A percentile compares a stretch with the other conserved stretches of the same genome.
Evolutionary conservation across 1,139 yeast species (phyloP).

Genomic region (Arxiozyma slooffiae): DNA sequence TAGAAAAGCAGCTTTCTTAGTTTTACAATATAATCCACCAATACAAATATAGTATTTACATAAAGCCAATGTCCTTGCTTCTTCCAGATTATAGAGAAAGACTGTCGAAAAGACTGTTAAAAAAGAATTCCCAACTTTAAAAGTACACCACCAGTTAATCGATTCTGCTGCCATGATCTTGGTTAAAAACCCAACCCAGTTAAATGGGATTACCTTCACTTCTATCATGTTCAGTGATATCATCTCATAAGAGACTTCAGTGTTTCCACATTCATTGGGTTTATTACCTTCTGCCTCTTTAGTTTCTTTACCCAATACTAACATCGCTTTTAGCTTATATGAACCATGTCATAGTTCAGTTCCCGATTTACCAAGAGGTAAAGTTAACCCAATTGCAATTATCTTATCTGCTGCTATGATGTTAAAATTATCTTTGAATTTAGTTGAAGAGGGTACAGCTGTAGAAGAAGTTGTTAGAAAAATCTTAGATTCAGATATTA

Average conservation of each 20-base stretch:
- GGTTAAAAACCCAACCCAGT: conserved; percentile 77
- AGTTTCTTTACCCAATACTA: conserved; percentile 89
- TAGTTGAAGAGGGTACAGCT: conserved; percentile 76
- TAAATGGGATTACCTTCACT: conserved; percentile 86
- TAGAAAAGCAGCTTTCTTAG: conserved; percentile 96
- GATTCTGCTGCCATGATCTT: conserved; percentile 98
- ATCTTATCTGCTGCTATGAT: conserved; percentile 94
- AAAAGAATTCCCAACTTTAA: conserved; percentile 81
- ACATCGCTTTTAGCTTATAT: conserved; percentile 87
- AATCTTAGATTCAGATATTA: conserved; percentile 72
- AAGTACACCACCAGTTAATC: conserved; percentile 83
- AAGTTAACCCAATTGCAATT: conserved; percentile 92
- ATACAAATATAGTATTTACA: conserved; percentile 91
- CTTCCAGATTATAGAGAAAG: conserved; percentile 91
- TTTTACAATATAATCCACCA: conserved; percentile 87
- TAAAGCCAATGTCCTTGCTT: conserved; percentile 94
- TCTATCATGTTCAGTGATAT: conserved; percentile 98
- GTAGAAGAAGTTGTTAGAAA: conserved; percentile 79
- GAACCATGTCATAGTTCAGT: conserved; percentile 99
- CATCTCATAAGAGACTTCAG: conserved; percentile 94
- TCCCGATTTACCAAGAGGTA: conserved; percentile 78
- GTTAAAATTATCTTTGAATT: conserved; percentile 80
- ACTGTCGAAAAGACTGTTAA: conserved; percentile 77
- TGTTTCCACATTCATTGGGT: conserved; percentile 94
- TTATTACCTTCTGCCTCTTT: conserved; percentile 92